Conservation (phyloP, 2,329 filamentous ascomycete genomes). For the Grosmannia penicillata region DNA sequence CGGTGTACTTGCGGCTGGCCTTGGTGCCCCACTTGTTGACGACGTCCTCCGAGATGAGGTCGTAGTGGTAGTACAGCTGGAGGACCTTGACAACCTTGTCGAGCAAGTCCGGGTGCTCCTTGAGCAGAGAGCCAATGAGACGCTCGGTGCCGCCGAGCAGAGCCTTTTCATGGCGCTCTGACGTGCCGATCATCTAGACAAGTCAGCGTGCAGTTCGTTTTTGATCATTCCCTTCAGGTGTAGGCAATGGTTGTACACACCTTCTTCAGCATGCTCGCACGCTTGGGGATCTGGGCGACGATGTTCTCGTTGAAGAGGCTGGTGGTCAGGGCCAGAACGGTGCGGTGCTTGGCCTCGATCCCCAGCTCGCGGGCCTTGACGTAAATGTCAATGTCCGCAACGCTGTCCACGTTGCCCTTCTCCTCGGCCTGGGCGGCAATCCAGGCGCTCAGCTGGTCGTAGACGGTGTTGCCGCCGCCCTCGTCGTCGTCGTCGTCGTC, state of each 20-base stretch:
- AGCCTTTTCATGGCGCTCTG: constrained; percentile 89
- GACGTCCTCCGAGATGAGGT: constrained; percentile 76
- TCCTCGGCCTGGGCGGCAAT: constrained; percentile 59
- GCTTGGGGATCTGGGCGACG: constrained; percentile 69
- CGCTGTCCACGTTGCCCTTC: constrained; percentile 59
- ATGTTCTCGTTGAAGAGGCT: constrained; percentile 89
- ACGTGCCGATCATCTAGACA: constrained; percentile 54
- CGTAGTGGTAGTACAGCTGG: constrained; percentile 78
- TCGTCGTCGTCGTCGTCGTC: constrained; percentile 76
- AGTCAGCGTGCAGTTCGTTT: background rate
- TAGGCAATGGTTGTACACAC: constrained; percentile 34
- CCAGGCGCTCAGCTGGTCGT: constrained; percentile 90
- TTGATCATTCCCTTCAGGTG: background rate
- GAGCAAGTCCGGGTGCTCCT: constrained; percentile 64
- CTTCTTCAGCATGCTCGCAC: constrained; percentile 79
- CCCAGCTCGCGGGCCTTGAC: constrained; percentile 93
- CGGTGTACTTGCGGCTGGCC: constrained; percentile 97
- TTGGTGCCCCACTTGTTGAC: constrained; percentile 84
- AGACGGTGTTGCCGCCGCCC: constrained; percentile 57
- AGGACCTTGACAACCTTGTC: constrained; percentile 72
- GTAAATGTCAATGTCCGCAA: constrained; percentile 85
- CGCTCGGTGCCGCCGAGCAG: constrained; percentile 91
- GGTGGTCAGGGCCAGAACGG: constrained; percentile 79
- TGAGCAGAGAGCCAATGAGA: constrained; percentile 57
- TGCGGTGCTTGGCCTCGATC: constrained; percentile 89